Conservation (phyloP, 2,329 filamentous ascomycete genomes). For the Epichloe scottii region DNA sequence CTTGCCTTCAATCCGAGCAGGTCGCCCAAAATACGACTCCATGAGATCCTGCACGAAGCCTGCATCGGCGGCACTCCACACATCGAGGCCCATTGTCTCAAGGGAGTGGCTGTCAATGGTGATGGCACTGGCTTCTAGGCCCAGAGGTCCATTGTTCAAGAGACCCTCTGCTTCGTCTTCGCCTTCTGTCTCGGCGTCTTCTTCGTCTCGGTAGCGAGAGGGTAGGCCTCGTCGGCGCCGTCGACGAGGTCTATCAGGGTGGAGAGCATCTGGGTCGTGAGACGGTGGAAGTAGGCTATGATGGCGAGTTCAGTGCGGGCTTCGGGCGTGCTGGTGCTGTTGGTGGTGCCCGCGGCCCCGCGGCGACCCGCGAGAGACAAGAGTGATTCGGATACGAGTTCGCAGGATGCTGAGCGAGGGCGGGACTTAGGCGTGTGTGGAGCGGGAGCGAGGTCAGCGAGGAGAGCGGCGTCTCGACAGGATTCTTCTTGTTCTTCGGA, state of each 20-base stretch:
- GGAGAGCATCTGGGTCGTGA: conserved; percentile 54
- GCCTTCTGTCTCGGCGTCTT: conserved; percentile 20
- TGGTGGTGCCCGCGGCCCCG: conserved; percentile 9
- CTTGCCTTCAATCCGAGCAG: conserved; percentile 51
- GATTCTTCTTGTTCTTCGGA: conserved; percentile 47
- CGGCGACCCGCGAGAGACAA: conserved; percentile 29
- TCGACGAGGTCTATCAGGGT: conserved; percentile 50
- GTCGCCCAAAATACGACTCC: conserved; percentile 51
- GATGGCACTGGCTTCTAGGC: conserved; percentile 29
- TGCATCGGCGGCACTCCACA: conserved; percentile 62
- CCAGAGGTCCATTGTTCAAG: conserved; percentile 14
- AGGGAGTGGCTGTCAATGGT: conserved; percentile 52
- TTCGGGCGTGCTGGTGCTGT: conserved; percentile 2
- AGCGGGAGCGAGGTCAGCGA: conserved; percentile 36
- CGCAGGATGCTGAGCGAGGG: conserved; percentile 18
- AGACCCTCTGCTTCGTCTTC: conserved; percentile 12
- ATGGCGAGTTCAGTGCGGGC: conserved; percentile 52
- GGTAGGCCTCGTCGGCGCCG: conserved; percentile 30
- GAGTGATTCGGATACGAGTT: conserved; percentile 30
- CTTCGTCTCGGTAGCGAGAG: conserved; percentile 21
- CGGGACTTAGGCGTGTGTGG: conserved; percentile 18
- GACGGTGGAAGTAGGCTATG: conserved; percentile 70
- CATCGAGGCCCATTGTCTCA: conserved; percentile 61
- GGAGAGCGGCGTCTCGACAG: conserved; percentile 40
- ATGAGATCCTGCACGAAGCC: conserved; percentile 53